A percentile compares a stretch with the other conserved stretches of the same genome.
Evolutionary conservation across 2,329 filamentous ascomycete species (phyloP).

Genomic region (Colletotrichum tofieldiae): DNA sequence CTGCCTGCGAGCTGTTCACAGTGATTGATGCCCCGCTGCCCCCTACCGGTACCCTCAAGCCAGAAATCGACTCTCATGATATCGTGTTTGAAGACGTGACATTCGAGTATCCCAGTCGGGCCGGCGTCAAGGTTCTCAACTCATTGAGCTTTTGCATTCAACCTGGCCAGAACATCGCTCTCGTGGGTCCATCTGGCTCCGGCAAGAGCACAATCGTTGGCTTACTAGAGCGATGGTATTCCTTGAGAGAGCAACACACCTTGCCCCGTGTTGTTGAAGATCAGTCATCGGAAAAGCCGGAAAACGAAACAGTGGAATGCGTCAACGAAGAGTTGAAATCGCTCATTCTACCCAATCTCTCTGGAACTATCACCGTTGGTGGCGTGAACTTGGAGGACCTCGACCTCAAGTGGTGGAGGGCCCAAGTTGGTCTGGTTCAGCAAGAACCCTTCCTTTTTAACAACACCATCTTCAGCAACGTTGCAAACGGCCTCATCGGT

Average conservation of each 20-base stretch:
- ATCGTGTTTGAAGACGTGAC: slow-evolving; percentile 45
- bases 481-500: slow-evolving; percentile 61
- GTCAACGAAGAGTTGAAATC: slow-evolving; percentile 19
- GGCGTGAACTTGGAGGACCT: slow-evolving; percentile 44
- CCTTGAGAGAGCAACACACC: slow-evolving; percentile 42
- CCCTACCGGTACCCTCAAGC: slow-evolving; percentile 44
- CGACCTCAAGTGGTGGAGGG: slow-evolving; percentile 59
- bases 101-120: slow-evolving; percentile 50
- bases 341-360: slow-evolving; percentile 2
- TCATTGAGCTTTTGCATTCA: slow-evolving; percentile 48
- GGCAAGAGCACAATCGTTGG: slow-evolving; percentile 62
- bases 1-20: slow-evolving; percentile 50
- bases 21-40: slow-evolving; percentile 50
- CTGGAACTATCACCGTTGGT: slow-evolving; percentile 42
- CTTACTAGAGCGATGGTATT: slow-evolving; percentile 60
- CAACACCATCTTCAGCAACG: slow-evolving; percentile 65
- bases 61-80: slow-evolving; percentile 43
- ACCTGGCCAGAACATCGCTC: slow-evolving; percentile 50
- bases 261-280: slow-evolving; percentile 29
- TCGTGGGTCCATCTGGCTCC: slow-evolving; percentile 62
- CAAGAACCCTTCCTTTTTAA: slow-evolving; percentile 72
- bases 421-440: slow-evolving; percentile 66
- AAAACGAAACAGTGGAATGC: slow-evolving; percentile 13
- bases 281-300: slow-evolving; percentile 12
- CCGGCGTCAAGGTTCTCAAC: slow-evolving; percentile 53